phyloP scores from a whole-genome alignment of 164 flowering plant genomes.

The Dillenia turbinata region DNA sequence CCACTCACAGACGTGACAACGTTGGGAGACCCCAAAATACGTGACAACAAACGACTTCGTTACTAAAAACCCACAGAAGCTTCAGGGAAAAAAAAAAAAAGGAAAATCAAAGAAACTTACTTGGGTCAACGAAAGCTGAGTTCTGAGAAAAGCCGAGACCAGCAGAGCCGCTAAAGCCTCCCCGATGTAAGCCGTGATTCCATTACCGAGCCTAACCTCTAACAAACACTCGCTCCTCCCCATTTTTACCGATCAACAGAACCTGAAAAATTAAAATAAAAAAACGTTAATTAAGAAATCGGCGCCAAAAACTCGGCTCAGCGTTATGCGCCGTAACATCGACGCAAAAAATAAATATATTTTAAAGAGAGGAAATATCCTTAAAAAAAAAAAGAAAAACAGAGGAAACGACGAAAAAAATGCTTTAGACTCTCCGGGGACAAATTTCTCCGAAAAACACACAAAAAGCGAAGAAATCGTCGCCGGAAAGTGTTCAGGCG shows the following conservation, averaged over 20 bases:
- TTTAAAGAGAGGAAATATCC: neutral
- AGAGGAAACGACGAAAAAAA: neutral
- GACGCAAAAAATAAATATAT: neutral
- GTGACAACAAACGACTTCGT: neutral
- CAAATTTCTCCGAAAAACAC: neutral
- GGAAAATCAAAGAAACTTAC: slow-evolving; percentile 11
- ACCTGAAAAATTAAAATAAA: slow-evolving; percentile 9
- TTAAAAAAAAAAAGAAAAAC: neutral
- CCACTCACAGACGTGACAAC: no score
- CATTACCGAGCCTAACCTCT: slow-evolving; percentile 10
- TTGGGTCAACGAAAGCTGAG: slow-evolving; percentile 14
- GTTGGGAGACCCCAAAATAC: neutral
- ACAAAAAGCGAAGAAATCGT: neutral
- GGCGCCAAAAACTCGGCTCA: neutral
- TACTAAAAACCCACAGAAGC: no score
- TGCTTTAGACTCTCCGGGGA: neutral
- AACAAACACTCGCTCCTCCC: slow-evolving; percentile 19
- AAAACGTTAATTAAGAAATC: slow-evolving; percentile 22
- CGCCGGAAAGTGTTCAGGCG: neutral
- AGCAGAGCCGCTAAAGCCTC: slow-evolving; percentile 18
- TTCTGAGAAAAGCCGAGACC: slow-evolving; percentile 22
- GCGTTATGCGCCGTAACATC: slow-evolving; percentile 19
- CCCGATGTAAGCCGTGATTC: slow-evolving; percentile 19
- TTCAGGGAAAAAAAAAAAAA: neutral
- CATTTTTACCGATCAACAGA: slow-evolving; percentile 21